Evolutionary conservation across 306 rosid species (phyloP).

Genomic region (Prosopis cineraria): DNA sequence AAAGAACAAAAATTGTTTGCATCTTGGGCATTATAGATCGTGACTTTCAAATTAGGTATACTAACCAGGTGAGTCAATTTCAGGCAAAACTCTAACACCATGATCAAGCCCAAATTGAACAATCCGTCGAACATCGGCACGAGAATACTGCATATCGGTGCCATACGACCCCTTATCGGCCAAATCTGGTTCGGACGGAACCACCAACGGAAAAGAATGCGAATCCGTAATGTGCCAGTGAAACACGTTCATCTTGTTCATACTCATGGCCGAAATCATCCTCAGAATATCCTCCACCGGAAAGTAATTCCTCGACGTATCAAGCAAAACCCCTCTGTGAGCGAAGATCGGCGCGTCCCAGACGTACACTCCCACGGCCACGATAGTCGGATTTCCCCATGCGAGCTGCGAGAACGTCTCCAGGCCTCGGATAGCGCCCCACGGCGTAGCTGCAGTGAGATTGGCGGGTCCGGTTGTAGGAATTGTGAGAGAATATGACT

Average conservation of each 20-base stretch:
- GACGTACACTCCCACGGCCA: constrained; percentile 51
- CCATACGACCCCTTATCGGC: constrained; percentile 82
- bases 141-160: constrained; percentile 62
- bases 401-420: constrained; percentile 82
- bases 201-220: constrained; percentile 71
- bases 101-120: constrained; percentile 73
- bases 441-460: constrained; percentile 46
- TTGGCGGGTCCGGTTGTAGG: constrained; percentile 42
- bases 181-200: constrained; percentile 74
- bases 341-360: constrained; percentile 62
- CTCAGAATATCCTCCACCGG: constrained; percentile 60
- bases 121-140: constrained; percentile 52
- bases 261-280: constrained; percentile 65
- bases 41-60: neutral
- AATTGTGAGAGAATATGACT: constrained; percentile 64
- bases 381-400: constrained; percentile 60
- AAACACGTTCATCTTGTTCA: constrained; percentile 81
- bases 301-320: constrained; percentile 77
- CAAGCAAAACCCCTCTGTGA: constrained; percentile 68
- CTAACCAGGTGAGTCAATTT: constrained; percentile 87
- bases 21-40: too few relatives aligned
- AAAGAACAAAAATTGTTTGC: too few relatives aligned
- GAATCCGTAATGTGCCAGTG: constrained; percentile 93
- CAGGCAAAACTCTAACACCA: constrained; percentile 81
- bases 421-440: constrained; percentile 87